These are phyloP conservation scores for Furcasterigmium sp. DNA, from an alignment of 2,329 filamentous ascomycete species.

Conservation along the genomic window DNA sequence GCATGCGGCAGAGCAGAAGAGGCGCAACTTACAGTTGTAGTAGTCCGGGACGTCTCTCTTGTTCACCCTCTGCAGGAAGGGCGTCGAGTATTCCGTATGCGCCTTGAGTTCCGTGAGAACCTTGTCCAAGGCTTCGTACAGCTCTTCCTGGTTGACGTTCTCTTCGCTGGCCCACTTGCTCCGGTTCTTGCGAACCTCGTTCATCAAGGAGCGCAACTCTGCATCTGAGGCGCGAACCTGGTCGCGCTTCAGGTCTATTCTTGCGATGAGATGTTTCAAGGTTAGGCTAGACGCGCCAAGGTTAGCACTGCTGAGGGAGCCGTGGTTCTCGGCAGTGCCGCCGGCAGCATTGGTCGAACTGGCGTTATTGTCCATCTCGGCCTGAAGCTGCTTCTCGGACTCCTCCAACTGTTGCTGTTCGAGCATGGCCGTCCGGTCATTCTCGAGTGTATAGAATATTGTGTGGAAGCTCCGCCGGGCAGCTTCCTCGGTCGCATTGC, in stretches of 20 bases:
- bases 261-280: slow-evolving; percentile 91
- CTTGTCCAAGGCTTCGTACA: slow-evolving; percentile 96
- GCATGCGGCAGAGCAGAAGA: not conserved
- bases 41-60: slow-evolving; percentile 97
- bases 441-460: slow-evolving; percentile 91
- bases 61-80: slow-evolving; percentile 89
- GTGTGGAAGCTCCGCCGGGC: slow-evolving; percentile 89
- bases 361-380: slow-evolving; percentile 75
- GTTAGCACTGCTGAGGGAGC: slow-evolving; percentile 88
- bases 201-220: slow-evolving; percentile 87
- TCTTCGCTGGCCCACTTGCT: slow-evolving; percentile 99
- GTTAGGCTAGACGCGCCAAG: slow-evolving; percentile 93
- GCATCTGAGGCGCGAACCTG: slow-evolving; percentile 89
- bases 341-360: slow-evolving; percentile 44
- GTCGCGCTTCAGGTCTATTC: slow-evolving; percentile 89
- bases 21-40: slow-evolving; percentile 65
- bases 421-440: slow-evolving; percentile 92
- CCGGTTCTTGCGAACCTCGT: slow-evolving; percentile 93
- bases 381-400: slow-evolving; percentile 91
- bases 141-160: slow-evolving; percentile 92
- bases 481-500: slow-evolving; percentile 83
- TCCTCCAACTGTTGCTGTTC: slow-evolving; percentile 97
- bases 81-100: slow-evolving; percentile 94
- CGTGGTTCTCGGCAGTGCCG: slow-evolving; percentile 62
- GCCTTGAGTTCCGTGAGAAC: slow-evolving; percentile 96